Evolutionary conservation across 768 basidiomycete species (phyloP), one percentile per base, ranked within the genome.

Genomic region (Amanita molliuscula): DNA sequence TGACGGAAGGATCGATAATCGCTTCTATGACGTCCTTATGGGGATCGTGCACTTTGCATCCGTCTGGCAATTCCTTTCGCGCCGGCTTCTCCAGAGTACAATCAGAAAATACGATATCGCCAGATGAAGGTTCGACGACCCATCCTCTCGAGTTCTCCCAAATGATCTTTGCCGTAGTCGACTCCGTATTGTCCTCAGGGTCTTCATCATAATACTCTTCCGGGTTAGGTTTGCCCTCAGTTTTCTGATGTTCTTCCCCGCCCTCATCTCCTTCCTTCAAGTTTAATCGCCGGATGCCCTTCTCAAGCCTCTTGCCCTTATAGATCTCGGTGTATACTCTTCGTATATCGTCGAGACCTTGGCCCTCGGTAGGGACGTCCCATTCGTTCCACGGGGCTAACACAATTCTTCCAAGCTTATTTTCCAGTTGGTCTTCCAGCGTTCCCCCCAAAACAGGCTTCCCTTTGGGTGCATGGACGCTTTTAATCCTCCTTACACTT

Each of bases 11-110:
- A 34, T 75, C 69, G 10, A 86, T 65, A 18, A 84, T 69, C 8
- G 86, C 66, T 13, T 69, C 73, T 59, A 89, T 82, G 31, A 68
- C 72, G 52, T 86, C 82, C 50, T 67, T 71, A 43, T 67, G 65
- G 4, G 77, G 77, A 54, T 81, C 66, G 56, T 82, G 78, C 6
- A 67, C 62, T 46, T 63, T 64, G 6, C 56, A 47, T 5, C 51
- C 58, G 9, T 54, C 52, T 5, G 47, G 28, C n/a, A 29, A 23
- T n/a, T 9, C 16, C 31, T 4, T 35, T 25, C 20, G 13, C n/a
- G 3, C 23, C 9, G 44, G 44, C 5, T 42, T 44, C 31, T 67
- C 70, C 10, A 58, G 67, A 36, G 72, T 71, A 20, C 68, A 68
- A 13, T 44, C 20, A 7, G 49, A 33, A n/a, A 50, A 26, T 5